Base-by-base conservation (phyloP, 2,329 filamentous ascomycete species). In the Xylariaceae sp. region DNA sequence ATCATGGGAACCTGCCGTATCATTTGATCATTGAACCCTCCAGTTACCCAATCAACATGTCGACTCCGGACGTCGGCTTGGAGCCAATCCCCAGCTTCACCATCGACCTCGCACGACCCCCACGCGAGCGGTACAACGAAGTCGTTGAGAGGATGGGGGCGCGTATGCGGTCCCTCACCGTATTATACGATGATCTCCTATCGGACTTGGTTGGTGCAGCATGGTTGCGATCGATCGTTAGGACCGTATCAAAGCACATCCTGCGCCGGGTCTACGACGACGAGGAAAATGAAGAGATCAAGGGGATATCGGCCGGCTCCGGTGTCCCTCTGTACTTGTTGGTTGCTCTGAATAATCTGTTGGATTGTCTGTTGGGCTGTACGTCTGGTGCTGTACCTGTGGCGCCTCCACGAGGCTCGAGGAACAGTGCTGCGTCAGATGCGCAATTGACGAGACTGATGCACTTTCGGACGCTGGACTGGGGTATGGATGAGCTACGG, bases 291-390 rank as follows among this genome's bases (percentile, higher is more conserved):
- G 71, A 76, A 40, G 83, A 87, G 62, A 64, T 87, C n/a, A 66
- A 63, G 3, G 83, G 83, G 0, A 82, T 87, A 33, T 72, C 75
- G 22, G 62, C 68, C 22, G 71, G 65, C 2, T 74, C 73, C 0
- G 75, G 72, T 0, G 68, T 86, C 3, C 71, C 77, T 1, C 69
- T 86, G 62, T 81, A 83, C 55, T 65, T 86, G 0, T 69, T 87
- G 0, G 75, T 87, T 2, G 75, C 76, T 2, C 75, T 85, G 57
- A 87, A 87, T 56, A 78, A 81, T 1, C 65, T 86, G 1, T 69
- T 87, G 1, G 84, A 87, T 58, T 66, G 80, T 5, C 68, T 87
- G 33, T 76, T 87, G 66, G 83, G 83, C 2, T 87, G 84, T 61
- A 86, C 83, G 1, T 84, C 80, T 41, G 69, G 69, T 3, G 69